phyloP scores from a whole-genome alignment of 176 grass and related monocot species.

The Paspalum vaginatum region DNA sequence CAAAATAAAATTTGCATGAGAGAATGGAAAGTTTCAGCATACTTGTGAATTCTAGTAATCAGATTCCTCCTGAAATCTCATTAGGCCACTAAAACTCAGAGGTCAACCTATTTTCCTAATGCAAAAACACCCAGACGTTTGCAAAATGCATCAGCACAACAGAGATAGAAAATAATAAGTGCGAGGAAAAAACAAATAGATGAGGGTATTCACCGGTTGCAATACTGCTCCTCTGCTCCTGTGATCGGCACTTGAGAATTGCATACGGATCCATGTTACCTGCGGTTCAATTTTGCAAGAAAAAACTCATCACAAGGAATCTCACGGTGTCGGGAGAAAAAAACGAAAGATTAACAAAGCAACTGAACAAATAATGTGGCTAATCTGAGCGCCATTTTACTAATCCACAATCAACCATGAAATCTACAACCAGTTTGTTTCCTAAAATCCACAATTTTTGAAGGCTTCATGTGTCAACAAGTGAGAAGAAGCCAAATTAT shows the following conservation, averaged over 20 bases:
- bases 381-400: neutral
- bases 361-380: neutral
- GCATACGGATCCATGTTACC: constrained; percentile 94
- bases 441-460: neutral
- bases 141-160: neutral
- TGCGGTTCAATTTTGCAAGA: constrained; percentile 32
- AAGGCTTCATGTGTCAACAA: neutral
- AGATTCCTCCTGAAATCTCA: neutral
- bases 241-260: constrained; percentile 71
- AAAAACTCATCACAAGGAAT: neutral
- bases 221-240: constrained; percentile 91
- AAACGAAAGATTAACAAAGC: neutral
- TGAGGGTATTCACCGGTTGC: constrained; percentile 56
- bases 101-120: neutral
- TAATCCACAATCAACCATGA: neutral
- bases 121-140: neutral
- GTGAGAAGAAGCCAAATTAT: neutral
- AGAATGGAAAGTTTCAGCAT: neutral
- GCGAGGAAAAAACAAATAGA: neutral
- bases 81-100: neutral
- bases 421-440: neutral
- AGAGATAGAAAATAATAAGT: neutral
- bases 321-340: neutral
- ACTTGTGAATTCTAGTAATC: neutral
- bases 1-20: constrained; percentile 6